Evolutionary conservation across 1,284 basidiomycete species (phyloP), one percentile per base, ranked within the genome.

Genomic region (Tilletia indica): DNA sequence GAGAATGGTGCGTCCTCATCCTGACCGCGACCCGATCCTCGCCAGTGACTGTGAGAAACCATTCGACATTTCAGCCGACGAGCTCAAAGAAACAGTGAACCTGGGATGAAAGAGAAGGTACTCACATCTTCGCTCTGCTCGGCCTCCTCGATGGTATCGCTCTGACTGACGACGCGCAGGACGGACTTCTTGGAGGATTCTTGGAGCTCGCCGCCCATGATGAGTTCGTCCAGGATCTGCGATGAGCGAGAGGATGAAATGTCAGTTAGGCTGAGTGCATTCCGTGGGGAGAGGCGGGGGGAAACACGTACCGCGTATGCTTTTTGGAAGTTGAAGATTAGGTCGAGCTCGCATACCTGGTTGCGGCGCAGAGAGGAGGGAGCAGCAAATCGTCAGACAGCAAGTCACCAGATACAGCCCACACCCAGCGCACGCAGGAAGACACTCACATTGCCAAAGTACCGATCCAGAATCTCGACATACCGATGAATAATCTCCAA

Each of bases 151-250:
- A 85, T 80, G 4, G 77, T 76, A 66, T 83, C 82, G 72, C 77
- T 81, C 71, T 85, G 83, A 63, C 91, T 79, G 75, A 93, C 92
- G 70, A 92, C 91, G 73, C 93, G 88, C 68, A 99, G 87, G 5
- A 99, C 96, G 4, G 93, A 93, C 86, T 99, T 99, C 89, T 99
- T 99, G 39, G 93, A 95, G 0, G 95, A 95, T 83, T 99, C 97
- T 86, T 99, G 96, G 78, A 99, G 87, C 85, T 99, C 97, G 61
- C 97, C 97, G 4, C 94, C 92, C 74, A 99, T 97, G 85, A 99
- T 95, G 69, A 99, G 88, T 85, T 99, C 97, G 85, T 99, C 97
- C 71, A 99, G 87, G 42, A 83, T 80, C 74, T 77, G 70, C 45
- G 64, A 71, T 51, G 63, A n/a, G 25, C 0, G 25, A 31, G 25